phyloP scores from a whole-genome alignment of 257 asterid genomes.

The Nemophila menziesii region DNA sequence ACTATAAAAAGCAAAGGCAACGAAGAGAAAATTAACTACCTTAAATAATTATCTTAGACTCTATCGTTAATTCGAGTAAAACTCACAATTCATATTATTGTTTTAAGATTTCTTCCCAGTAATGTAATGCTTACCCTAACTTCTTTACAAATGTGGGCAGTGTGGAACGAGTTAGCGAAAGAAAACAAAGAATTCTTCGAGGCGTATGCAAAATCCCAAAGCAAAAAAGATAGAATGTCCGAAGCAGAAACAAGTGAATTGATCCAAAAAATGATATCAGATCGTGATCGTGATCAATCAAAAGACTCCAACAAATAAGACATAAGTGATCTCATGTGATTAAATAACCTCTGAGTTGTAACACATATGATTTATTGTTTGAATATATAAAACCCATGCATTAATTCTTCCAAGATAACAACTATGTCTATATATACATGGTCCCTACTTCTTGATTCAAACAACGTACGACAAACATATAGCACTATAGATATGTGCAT shows the following conservation, averaged over 20 bases:
- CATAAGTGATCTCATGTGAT: background rate
- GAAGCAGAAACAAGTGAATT: constrained; percentile 25
- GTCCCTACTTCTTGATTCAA: background rate
- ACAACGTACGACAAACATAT: too few relatives aligned
- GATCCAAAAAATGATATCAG: constrained; percentile 12
- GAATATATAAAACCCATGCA: background rate
- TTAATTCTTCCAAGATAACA: constrained; percentile 4
- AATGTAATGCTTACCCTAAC: too few relatives aligned
- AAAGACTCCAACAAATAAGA: constrained; percentile 9
- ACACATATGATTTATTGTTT: background rate
- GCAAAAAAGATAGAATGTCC: constrained; percentile 21
- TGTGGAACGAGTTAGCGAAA: constrained; percentile 39
- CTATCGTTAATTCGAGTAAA: too few relatives aligned
- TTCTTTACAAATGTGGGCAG: too few relatives aligned
- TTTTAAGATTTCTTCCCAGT: too few relatives aligned
- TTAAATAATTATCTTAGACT: too few relatives aligned
- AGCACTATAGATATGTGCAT: too few relatives aligned
- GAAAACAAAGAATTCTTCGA: constrained; percentile 37
- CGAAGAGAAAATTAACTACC: too few relatives aligned
- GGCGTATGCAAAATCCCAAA: constrained; percentile 23
- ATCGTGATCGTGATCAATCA: constrained; percentile 4
- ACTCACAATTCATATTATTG: too few relatives aligned
- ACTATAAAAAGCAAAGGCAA: too few relatives aligned
- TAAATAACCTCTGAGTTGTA: constrained; percentile 7
- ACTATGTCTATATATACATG: background rate